Evolutionary conservation across 164 flowering plant genomes (phyloP).

Genomic region (Stephania japonica): DNA sequence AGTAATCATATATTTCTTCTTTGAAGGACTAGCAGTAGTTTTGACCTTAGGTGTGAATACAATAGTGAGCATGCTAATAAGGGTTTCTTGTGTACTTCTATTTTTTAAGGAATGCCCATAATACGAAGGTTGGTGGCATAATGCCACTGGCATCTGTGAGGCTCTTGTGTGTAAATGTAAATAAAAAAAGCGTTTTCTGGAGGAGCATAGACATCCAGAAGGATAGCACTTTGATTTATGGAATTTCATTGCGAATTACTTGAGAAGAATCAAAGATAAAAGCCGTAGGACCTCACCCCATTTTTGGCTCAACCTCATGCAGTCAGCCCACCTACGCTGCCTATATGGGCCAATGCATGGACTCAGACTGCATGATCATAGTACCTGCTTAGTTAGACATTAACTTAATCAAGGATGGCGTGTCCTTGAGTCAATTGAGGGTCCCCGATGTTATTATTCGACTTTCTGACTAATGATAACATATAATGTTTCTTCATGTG

Average conservation of each 20-base stretch:
- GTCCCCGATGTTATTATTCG: neutral
- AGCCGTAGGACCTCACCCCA: neutral
- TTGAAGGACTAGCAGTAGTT: neutral
- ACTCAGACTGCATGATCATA: too few species aligned
- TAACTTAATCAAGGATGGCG: neutral
- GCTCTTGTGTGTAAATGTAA: neutral
- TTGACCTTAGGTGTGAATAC: neutral
- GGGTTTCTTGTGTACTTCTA: too few species aligned
- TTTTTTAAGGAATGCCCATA: too few species aligned
- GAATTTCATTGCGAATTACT: neutral
- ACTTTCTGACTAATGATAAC: neutral
- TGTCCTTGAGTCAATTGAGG: neutral
- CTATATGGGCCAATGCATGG: neutral
- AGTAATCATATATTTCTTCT: neutral
- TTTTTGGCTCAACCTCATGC: neutral
- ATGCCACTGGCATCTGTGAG: neutral
- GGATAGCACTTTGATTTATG: too few species aligned
- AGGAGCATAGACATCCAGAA: neutral
- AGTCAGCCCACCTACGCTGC: neutral
- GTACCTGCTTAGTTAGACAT: neutral
- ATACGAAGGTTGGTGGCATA: too few species aligned
- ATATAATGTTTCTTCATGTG: too few species aligned
- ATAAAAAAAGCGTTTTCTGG: too few species aligned
- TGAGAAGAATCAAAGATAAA: neutral
- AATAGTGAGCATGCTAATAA: too few species aligned